Percentiles rank a stretch among this genome's conserved stretches.
These are phyloP conservation scores for Globisporangium takayamanum DNA, from an alignment of 352 stramenopile genomes.

Conservation along the genomic window DNA sequence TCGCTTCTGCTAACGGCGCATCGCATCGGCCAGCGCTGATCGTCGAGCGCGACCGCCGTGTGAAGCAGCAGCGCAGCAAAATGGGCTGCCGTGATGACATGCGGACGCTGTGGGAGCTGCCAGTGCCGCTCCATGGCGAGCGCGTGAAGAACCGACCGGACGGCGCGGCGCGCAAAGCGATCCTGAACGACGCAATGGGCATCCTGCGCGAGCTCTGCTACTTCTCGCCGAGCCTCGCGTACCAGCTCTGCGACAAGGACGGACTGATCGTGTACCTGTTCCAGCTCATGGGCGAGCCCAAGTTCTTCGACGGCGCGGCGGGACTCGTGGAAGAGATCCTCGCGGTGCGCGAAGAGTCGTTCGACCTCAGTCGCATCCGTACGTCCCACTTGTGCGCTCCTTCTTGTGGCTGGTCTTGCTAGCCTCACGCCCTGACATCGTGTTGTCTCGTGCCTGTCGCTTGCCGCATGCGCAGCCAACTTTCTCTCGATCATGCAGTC, in stretches of 20 bases:
- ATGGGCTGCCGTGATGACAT: slow-evolving; percentile 39
- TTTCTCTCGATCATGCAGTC: slow-evolving; percentile 87
- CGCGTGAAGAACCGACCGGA: slow-evolving; percentile 37
- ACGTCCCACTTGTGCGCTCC: slow-evolving; percentile 15
- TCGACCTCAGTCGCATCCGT: slow-evolving; percentile 77
- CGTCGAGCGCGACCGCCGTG: slow-evolving; percentile 22
- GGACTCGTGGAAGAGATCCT: slow-evolving; percentile 92
- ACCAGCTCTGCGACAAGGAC: slow-evolving; percentile 74
- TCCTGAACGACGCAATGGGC: slow-evolving; percentile 70
- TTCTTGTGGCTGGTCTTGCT: neutral
- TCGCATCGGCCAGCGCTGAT: slow-evolving; percentile 19
- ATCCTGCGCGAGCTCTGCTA: slow-evolving; percentile 82
- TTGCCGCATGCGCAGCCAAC: slow-evolving; percentile 43
- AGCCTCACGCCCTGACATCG: neutral
- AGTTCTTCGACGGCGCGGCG: slow-evolving; percentile 89
- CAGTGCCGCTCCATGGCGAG: slow-evolving; percentile 24
- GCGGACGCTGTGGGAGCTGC: slow-evolving; percentile 48
- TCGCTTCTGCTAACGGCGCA: slow-evolving; percentile 8
- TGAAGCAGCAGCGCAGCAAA: slow-evolving; percentile 19
- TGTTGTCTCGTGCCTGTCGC: neutral
- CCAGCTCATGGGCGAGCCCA: slow-evolving; percentile 84
- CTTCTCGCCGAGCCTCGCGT: slow-evolving; percentile 57
- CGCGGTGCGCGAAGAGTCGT: slow-evolving; percentile 72
- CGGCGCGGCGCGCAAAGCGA: slow-evolving; percentile 38
- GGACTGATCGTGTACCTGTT: slow-evolving; percentile 92